Evolutionary conservation across 371 early-diverging fungal genomes (phyloP).

Genomic region (Scutellospora calospora): DNA sequence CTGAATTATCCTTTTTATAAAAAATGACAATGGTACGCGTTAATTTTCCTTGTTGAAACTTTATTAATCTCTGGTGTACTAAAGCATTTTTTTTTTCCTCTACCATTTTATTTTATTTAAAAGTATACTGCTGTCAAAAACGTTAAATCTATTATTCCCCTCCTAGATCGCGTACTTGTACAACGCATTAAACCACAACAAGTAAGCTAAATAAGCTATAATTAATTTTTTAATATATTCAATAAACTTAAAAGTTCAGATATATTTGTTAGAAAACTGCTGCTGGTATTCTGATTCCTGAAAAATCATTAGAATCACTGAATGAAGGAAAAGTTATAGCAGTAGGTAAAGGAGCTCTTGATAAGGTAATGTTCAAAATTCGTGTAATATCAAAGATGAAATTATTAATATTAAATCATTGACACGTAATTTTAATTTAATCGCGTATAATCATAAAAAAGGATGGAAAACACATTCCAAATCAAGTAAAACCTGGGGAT

Average conservation of each 20-base stretch:
- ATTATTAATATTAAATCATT: background rate
- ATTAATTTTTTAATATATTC: background rate
- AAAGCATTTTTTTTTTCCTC: too few species aligned
- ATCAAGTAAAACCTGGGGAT: conserved; percentile 91
- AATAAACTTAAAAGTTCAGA: background rate
- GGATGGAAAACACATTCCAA: conserved; percentile 85
- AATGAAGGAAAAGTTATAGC: conserved; percentile 95
- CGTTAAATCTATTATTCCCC: conserved; percentile 85
- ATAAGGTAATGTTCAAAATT: conserved; percentile 59
- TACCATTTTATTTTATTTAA: too few species aligned
- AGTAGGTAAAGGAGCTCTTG: conserved; percentile 90
- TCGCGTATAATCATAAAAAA: conserved; percentile 31
- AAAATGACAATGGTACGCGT: conserved; percentile 34
- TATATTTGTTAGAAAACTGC: conserved; percentile 82
- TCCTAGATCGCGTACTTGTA: conserved; percentile 97
- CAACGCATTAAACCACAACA: conserved; percentile 95
- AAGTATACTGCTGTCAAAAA: conserved; percentile 20
- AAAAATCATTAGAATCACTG: conserved; percentile 95
- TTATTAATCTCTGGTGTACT: too few species aligned
- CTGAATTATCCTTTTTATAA: background rate
- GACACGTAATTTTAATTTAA: conserved; percentile 6
- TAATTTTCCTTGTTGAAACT: background rate
- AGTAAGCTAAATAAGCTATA: conserved; percentile 59
- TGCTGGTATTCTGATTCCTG: conserved; percentile 96
- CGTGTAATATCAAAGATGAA: background rate